A percentile compares a stretch with the other conserved stretches of the same genome.
Conservation (phyloP, 495 filamentous ascomycete species). For the Penicillium odoratum region DNA sequence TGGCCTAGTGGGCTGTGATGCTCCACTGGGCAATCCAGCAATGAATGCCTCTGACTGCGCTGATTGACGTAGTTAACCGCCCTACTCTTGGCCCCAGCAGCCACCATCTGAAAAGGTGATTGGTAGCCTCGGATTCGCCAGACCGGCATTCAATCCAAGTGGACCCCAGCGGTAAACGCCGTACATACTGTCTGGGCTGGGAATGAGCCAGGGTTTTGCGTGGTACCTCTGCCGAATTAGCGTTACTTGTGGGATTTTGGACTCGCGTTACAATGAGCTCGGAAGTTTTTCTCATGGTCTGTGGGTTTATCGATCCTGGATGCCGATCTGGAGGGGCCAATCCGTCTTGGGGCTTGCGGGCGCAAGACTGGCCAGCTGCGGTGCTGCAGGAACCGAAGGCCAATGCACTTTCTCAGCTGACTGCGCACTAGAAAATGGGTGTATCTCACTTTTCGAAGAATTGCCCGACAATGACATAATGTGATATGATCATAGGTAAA, state of each 20-base stretch:
- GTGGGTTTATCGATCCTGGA: constrained; percentile 23
- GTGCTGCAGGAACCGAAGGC: constrained; percentile 32
- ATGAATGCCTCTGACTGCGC: constrained; percentile 5
- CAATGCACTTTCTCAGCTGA: constrained; percentile 35
- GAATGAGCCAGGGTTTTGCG: constrained; percentile 11
- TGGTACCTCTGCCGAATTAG: neutral
- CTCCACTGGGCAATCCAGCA: constrained; percentile 18
- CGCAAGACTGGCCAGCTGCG: constrained; percentile 18
- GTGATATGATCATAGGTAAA: neutral
- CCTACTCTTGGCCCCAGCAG: constrained; percentile 11
- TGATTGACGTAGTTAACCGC: constrained; percentile 18
- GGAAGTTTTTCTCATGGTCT: neutral
- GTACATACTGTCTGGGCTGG: constrained; percentile 4
- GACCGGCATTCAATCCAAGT: constrained; percentile 13
- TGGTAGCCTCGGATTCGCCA: constrained; percentile 17
- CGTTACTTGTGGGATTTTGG: neutral
- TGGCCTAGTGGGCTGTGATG: constrained; percentile 17
- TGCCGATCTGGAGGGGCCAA: constrained; percentile 23
- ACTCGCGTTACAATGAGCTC: neutral
- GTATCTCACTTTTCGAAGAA: neutral
- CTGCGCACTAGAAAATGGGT: constrained; percentile 3
- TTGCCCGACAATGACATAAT: neutral
- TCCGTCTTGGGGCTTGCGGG: constrained; percentile 9
- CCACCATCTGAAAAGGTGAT: constrained; percentile 22
- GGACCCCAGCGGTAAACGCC: constrained; percentile 21